These are phyloP conservation scores for Gossypium davidsonii DNA, from an alignment of 441 rosid genomes.

Conservation along the genomic window DNA sequence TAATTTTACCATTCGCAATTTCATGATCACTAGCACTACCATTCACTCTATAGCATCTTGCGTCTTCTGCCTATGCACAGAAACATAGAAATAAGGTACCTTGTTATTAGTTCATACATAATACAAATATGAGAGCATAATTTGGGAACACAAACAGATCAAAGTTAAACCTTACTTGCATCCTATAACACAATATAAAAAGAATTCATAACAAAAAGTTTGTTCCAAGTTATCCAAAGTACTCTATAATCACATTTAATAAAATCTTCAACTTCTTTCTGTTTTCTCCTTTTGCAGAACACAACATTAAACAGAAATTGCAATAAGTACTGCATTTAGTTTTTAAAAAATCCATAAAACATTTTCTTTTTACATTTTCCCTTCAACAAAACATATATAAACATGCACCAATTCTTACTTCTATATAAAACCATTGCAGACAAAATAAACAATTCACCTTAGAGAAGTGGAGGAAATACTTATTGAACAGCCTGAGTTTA, in stretches of 20 bases:
- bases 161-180: background rate
- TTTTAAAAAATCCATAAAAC: background rate
- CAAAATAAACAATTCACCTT: conserved; percentile 4
- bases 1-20: conserved; percentile 6
- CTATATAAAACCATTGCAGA: background rate
- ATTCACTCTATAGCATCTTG: conserved; percentile 12
- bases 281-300: background rate
- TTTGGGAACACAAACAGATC: background rate
- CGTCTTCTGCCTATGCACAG: conserved; percentile 17
- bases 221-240: background rate
- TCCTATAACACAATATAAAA: background rate
- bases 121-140: background rate
- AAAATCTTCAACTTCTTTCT: background rate
- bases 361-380: background rate
- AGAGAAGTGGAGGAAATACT: conserved; percentile 9
- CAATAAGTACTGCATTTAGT: background rate
- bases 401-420: background rate
- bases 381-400: background rate
- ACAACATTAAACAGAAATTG: background rate
- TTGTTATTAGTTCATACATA: background rate
- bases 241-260: background rate
- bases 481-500: conserved; percentile 9
- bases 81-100: background rate
- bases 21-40: background rate
- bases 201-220: background rate